phyloP scores from a whole-genome alignment of 1,284 basidiomycete species.

The Baeospora myosura region DNA sequence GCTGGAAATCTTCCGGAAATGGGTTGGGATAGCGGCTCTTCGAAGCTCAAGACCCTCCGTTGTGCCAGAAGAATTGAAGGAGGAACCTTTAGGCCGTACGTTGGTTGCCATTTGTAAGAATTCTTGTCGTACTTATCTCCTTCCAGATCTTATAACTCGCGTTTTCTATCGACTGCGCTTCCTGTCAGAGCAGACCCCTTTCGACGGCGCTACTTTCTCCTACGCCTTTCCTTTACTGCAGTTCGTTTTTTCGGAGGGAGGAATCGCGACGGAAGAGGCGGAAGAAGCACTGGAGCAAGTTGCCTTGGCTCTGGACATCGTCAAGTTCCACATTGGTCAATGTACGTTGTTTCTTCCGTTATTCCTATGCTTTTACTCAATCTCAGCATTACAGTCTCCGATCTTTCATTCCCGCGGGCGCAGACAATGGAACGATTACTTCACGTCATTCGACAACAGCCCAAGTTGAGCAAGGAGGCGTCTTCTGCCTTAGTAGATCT shows the following conservation, averaged over 20 bases:
- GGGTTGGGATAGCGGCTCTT: slow-evolving; percentile 77
- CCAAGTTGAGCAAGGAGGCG: slow-evolving; percentile 81
- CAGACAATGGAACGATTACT: slow-evolving; percentile 70
- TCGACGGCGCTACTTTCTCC: slow-evolving; percentile 82
- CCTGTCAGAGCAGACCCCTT: slow-evolving; percentile 74
- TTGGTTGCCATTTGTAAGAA: slow-evolving; percentile 6
- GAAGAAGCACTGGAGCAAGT: slow-evolving; percentile 87
- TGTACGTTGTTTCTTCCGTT: slow-evolving; percentile 45
- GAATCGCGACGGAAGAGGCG: slow-evolving; percentile 62
- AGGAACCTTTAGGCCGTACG: slow-evolving; percentile 67
- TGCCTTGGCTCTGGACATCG: slow-evolving; percentile 75
- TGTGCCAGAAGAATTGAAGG: slow-evolving; percentile 67
- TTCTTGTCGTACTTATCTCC: slow-evolving; percentile 4
- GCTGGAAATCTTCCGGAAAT: slow-evolving; percentile 58
- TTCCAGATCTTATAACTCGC: slow-evolving; percentile 69
- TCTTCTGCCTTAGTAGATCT: slow-evolving; percentile 79
- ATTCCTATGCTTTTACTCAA: slow-evolving; percentile 2
- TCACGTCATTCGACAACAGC: slow-evolving; percentile 70
- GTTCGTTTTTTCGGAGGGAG: slow-evolving; percentile 64
- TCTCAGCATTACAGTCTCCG: slow-evolving; percentile 43
- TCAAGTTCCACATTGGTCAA: slow-evolving; percentile 81
- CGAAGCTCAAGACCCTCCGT: slow-evolving; percentile 59
- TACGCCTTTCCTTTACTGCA: slow-evolving; percentile 77
- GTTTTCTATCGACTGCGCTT: slow-evolving; percentile 84
- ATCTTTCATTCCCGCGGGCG: slow-evolving; percentile 66